Evolutionary conservation across 768 basidiomycete species (phyloP).

Genomic region (Pleurotus citrinopileatus): DNA sequence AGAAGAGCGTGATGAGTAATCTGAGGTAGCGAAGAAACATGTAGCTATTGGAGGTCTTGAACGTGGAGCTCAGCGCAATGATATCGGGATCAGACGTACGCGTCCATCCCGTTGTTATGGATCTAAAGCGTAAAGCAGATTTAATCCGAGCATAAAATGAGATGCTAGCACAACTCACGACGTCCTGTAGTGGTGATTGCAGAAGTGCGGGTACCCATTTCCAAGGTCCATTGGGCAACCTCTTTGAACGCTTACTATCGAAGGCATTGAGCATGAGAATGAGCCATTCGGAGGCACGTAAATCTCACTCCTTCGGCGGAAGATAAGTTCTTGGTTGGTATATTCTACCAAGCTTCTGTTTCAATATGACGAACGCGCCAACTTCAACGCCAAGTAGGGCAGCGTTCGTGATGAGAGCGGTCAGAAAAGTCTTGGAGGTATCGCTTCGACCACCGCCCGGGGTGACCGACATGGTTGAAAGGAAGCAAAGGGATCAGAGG

Average conservation of each 20-base stretch:
- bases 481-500: neutral
- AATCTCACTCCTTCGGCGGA: slow-evolving; percentile 50
- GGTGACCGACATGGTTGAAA: slow-evolving; percentile 16
- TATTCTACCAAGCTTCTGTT: slow-evolving; percentile 53
- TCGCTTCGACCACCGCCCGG: slow-evolving; percentile 25
- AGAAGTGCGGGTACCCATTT: slow-evolving; percentile 51
- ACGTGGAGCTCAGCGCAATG: neutral
- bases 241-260: slow-evolving; percentile 39
- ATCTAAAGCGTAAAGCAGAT: slow-evolving; percentile 31
- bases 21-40: slow-evolving; percentile 63
- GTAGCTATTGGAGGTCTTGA: slow-evolving; percentile 28
- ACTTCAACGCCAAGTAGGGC: slow-evolving; percentile 45
- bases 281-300: neutral
- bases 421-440: slow-evolving; percentile 52
- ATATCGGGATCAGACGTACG: slow-evolving; percentile 40
- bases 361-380: slow-evolving; percentile 53
- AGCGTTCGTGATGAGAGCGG: slow-evolving; percentile 57
- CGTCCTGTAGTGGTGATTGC: slow-evolving; percentile 37
- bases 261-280: slow-evolving; percentile 5
- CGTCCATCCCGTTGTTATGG: slow-evolving; percentile 63
- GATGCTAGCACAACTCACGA: slow-evolving; percentile 29
- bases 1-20: slow-evolving; percentile 58
- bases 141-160: neutral
- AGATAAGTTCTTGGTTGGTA: slow-evolving; percentile 63
- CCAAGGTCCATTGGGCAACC: slow-evolving; percentile 42